Evolutionary conservation across 148 eudicot species (phyloP).

Genomic region (Silene latifolia): DNA sequence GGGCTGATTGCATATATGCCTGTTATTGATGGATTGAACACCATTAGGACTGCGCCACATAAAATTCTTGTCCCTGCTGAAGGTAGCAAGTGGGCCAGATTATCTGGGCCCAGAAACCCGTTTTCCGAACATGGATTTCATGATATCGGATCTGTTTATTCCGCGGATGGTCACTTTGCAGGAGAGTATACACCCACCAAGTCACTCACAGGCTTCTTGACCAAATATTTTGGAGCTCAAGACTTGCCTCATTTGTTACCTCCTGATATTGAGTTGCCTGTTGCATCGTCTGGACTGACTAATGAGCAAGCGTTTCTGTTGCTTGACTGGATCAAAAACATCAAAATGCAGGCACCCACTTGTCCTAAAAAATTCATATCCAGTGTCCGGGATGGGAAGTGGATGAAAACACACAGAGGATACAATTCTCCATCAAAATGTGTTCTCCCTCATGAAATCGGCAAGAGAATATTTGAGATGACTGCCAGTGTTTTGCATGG

Average conservation of each 20-base stretch:
- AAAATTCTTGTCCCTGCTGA: constrained; percentile 22
- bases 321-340: constrained; percentile 3
- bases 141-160: constrained; percentile 29
- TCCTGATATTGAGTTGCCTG: constrained; percentile 1
- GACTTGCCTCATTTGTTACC: constrained; percentile 13
- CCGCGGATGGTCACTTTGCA: constrained; percentile 19
- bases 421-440: constrained; percentile 2
- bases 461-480: constrained; percentile 17
- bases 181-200: constrained; percentile 13
- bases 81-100: constrained; percentile 30
- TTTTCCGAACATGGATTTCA: not conserved
- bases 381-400: constrained; percentile 13
- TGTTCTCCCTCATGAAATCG: constrained; percentile 12
- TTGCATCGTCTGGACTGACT: not conserved
- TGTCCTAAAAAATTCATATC: not conserved
- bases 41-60: not conserved
- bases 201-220: not conserved
- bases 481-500: constrained; percentile 1
- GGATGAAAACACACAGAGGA: constrained; percentile 11
- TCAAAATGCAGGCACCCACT: not conserved
- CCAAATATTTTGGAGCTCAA: not conserved
- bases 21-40: constrained; percentile 20
- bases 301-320: constrained; percentile 22
- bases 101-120: constrained; percentile 25
- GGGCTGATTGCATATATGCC: constrained; percentile 22